These are phyloP conservation scores for Xerocomus tenax DNA, from an alignment of 1,284 basidiomycete species.

Conservation along the genomic window DNA sequence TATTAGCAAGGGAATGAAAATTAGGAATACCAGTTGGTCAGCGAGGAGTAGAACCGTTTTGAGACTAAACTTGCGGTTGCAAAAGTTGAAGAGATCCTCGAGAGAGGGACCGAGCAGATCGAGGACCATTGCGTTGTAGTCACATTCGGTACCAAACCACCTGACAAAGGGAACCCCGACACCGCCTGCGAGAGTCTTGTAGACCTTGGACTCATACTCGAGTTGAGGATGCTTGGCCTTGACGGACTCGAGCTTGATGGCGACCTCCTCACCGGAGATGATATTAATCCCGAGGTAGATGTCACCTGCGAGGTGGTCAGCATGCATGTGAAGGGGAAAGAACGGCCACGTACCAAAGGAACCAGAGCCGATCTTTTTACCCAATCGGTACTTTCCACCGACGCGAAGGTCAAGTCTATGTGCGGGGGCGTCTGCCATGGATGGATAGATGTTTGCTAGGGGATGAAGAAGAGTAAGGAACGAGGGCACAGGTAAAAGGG, in stretches of 20 bases:
- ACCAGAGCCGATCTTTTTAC: constrained; percentile 99
- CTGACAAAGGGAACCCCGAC: constrained; percentile 97
- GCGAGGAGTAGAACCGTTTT: constrained; percentile 97
- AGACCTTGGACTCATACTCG: constrained; percentile 96
- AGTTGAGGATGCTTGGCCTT: constrained; percentile 99
- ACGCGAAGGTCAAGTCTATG: constrained; percentile 89
- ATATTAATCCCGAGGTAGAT: constrained; percentile 99
- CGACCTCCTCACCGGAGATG: constrained; percentile 99
- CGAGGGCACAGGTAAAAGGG: neutral
- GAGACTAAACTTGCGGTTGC: constrained; percentile 95
- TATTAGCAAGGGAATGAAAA: neutral
- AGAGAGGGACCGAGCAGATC: constrained; percentile 95
- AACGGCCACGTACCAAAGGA: constrained; percentile 74
- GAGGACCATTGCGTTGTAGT: constrained; percentile 99
- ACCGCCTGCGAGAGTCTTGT: constrained; percentile 95
- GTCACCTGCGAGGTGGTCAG: constrained; percentile 55
- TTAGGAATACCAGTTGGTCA: constrained; percentile 77
- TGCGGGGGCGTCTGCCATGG: constrained; percentile 61
- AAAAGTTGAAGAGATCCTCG: constrained; percentile 99
- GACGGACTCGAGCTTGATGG: constrained; percentile 99
- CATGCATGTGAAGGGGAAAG: neutral
- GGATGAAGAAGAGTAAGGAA: constrained; percentile 11
- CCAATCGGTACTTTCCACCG: constrained; percentile 96
- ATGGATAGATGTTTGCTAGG: constrained; percentile 18
- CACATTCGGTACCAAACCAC: constrained; percentile 98